Percentiles rank a stretch among this genome's conserved stretches.
These are phyloP conservation scores for Colletotrichum sp. DNA, from an alignment of 2,329 filamentous ascomycete species.

Conservation along the genomic window DNA sequence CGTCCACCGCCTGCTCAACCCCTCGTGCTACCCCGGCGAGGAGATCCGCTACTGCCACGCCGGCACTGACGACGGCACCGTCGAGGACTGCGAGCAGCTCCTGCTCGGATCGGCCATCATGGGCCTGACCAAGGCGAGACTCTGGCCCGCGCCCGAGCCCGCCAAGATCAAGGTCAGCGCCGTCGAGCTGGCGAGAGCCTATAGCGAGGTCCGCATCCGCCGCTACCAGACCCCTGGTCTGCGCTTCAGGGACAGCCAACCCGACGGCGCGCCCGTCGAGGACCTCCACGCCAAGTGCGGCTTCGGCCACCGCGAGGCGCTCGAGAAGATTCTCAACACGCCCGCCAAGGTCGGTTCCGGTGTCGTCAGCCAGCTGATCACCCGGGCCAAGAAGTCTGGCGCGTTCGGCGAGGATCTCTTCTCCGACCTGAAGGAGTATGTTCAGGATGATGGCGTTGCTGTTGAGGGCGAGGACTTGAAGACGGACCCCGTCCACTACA, in stretches of 20 bases:
- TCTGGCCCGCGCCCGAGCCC: conserved; percentile 14
- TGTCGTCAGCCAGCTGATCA: conserved; percentile 13
- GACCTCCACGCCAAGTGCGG: conserved; percentile 16
- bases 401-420: conserved; percentile 16
- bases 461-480: conserved; percentile 17
- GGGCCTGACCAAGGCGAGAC: conserved; percentile 13
- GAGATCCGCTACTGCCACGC: conserved; percentile 18
- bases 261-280: conserved; percentile 2
- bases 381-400: conserved; percentile 13
- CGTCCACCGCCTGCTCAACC: conserved; percentile 18
- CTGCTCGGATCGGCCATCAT: conserved; percentile 20
- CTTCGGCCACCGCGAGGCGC: conserved; percentile 12
- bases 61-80: conserved; percentile 13
- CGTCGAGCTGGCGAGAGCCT: conserved; percentile 13
- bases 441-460: conserved; percentile 13
- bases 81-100: conserved; percentile 19
- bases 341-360: conserved; percentile 11
- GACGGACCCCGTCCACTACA: conserved; percentile 17
- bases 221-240: conserved; percentile 19
- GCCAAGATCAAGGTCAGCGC: conserved; percentile 17
- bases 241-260: conserved; percentile 8
- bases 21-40: conserved; percentile 16
- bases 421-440: conserved; percentile 12
- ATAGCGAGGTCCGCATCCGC: conserved; percentile 15
- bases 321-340: conserved; percentile 19